Percentiles rank a stretch among this genome's conserved stretches.
phyloP scores from a whole-genome alignment of 1,284 basidiomycete species.

The Melampsora americana region DNA sequence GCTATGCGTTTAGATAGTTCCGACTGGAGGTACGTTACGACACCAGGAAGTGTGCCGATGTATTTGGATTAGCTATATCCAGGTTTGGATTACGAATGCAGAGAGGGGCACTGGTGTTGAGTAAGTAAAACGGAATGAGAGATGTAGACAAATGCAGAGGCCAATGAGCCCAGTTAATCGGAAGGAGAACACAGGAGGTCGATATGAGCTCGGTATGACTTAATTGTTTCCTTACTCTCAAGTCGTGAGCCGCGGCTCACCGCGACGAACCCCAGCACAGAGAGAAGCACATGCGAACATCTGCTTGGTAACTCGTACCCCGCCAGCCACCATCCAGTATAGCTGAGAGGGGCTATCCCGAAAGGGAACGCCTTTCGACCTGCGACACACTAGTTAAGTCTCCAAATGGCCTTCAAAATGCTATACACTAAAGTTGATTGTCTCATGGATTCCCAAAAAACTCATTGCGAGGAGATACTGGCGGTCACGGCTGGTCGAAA shows the following conservation, averaged over 20 bases:
- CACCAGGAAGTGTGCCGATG: not conserved
- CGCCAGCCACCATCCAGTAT: not conserved
- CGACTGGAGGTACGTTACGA: not conserved
- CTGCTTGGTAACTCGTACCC: not conserved
- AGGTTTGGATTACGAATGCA: not conserved
- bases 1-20: slow-evolving; percentile 1
- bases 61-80: not conserved
- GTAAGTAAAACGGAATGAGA: not conserved
- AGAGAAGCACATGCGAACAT: not conserved
- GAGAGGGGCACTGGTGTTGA: not conserved
- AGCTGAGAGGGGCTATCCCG: not conserved
- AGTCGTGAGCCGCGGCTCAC: not conserved
- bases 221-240: not conserved
- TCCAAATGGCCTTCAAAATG: not conserved
- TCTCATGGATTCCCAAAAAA: not conserved
- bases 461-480: not conserved
- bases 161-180: not conserved
- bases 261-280: not conserved
- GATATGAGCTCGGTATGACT: not conserved
- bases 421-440: not conserved
- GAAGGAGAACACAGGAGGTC: not conserved
- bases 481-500: too few species aligned
- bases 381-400: not conserved
- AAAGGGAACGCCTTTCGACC: not conserved
- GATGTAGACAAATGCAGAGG: not conserved